Conservation (phyloP, 2,329 filamentous ascomycete species). For the Ophiosphaerella korrae region DNA sequence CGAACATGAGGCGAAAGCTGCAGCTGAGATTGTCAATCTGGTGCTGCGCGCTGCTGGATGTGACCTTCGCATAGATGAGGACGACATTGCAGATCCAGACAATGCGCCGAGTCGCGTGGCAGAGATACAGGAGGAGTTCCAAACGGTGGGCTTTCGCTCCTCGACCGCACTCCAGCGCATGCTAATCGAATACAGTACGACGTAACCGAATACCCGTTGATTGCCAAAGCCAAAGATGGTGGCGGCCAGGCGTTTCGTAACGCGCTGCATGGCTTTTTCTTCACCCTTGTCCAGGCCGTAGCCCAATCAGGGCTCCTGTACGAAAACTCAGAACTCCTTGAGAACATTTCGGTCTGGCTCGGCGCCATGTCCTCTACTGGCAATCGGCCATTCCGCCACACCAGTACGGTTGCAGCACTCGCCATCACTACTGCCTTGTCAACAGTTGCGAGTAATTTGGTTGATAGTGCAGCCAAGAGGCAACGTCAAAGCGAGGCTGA, state of each 20-base stretch:
- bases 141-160: slow-evolving; percentile 64
- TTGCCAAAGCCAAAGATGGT: slow-evolving; percentile 79
- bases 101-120: slow-evolving; percentile 77
- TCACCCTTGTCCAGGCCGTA: slow-evolving; percentile 74
- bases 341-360: slow-evolving; percentile 90
- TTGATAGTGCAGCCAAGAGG: slow-evolving; percentile 73
- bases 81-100: slow-evolving; percentile 89
- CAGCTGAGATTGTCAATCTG: slow-evolving; percentile 66
- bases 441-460: slow-evolving; percentile 71
- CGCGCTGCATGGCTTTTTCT: slow-evolving; percentile 78
- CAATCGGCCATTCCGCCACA: slow-evolving; percentile 90
- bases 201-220: slow-evolving; percentile 88
- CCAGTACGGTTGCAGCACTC: slow-evolving; percentile 82
- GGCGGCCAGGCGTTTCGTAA: slow-evolving; percentile 78
- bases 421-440: slow-evolving; percentile 80
- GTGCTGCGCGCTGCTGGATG: slow-evolving; percentile 76
- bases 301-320: slow-evolving; percentile 85
- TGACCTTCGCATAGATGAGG: slow-evolving; percentile 73
- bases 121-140: slow-evolving; percentile 87
- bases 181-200: slow-evolving; percentile 59
- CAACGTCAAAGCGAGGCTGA: slow-evolving; percentile 81
- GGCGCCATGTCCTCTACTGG: slow-evolving; percentile 87
- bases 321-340: slow-evolving; percentile 74
- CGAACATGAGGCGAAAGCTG: slow-evolving; percentile 58
- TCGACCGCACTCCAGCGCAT: not conserved